These are phyloP conservation scores for Tylopilus orsonianus DNA, from an alignment of 1,284 basidiomycete species.

Conservation along the genomic window DNA sequence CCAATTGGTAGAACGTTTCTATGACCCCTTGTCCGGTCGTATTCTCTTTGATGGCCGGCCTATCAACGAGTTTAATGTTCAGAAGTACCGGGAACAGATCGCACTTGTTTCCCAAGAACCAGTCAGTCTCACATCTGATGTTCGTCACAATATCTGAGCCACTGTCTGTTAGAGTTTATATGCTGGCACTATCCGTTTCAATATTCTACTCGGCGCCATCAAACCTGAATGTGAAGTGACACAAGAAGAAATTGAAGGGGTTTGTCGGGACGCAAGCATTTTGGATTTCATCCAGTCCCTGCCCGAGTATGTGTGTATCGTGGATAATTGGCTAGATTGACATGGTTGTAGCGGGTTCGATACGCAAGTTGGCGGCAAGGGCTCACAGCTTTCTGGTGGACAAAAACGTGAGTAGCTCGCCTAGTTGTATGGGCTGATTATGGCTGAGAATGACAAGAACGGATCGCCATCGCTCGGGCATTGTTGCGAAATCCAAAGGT, in stretches of 20 bases:
- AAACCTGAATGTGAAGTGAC: conserved; percentile 83
- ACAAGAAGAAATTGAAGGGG: conserved; percentile 83
- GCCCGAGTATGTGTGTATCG: conserved; percentile 60
- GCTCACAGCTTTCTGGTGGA: conserved; percentile 89
- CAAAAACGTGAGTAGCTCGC: conserved; percentile 85
- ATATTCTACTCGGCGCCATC: conserved; percentile 84
- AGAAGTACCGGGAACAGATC: conserved; percentile 82
- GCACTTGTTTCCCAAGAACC: conserved; percentile 95
- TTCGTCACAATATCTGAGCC: background rate
- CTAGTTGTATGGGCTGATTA: no score
- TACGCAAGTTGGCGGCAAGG: conserved; percentile 88
- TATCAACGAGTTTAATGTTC: conserved; percentile 79
- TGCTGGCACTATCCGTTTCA: conserved; percentile 85
- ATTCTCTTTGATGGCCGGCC: conserved; percentile 80
- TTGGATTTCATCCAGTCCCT: conserved; percentile 88
- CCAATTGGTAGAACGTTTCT: conserved; percentile 88
- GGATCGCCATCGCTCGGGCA: conserved; percentile 95
- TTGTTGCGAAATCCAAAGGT: conserved; percentile 95
- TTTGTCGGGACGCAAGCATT: conserved; percentile 86
- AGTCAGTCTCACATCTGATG: conserved; percentile 14
- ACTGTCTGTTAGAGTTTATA: conserved; percentile 60
- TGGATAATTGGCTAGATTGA: conserved; percentile 10
- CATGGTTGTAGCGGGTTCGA: conserved; percentile 57
- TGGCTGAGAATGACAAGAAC: conserved; percentile 50
- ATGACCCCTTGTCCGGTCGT: conserved; percentile 76